Evolutionary conservation across 352 stramenopile genomes (phyloP).

Genomic region (Poterioochromonas sp.): DNA sequence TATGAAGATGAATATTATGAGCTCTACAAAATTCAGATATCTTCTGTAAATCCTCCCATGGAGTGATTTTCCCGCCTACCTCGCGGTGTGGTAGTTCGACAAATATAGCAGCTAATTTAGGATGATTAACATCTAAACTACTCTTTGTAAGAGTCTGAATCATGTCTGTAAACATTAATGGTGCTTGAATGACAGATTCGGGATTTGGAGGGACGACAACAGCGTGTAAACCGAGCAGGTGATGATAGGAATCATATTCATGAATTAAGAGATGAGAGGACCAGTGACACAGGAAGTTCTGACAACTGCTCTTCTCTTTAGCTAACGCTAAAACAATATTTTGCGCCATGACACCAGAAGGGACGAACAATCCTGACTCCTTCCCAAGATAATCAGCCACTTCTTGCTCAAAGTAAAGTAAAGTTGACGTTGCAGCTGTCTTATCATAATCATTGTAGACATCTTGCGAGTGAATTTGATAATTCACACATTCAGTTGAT

Average conservation of each 20-base stretch:
- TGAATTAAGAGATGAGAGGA: constrained; percentile 42
- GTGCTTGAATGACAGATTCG: not conserved
- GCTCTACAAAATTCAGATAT: constrained; percentile 31
- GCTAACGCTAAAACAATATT: constrained; percentile 39
- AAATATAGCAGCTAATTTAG: constrained; percentile 35
- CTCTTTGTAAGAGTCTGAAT: no score
- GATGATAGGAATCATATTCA: constrained; percentile 36
- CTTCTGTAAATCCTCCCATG: constrained; percentile 37
- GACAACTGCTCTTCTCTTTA: not conserved
- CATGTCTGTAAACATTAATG: not conserved
- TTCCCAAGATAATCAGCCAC: constrained; percentile 40
- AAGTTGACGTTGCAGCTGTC: not conserved
- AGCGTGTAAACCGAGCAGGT: constrained; percentile 38
- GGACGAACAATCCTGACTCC: constrained; percentile 39
- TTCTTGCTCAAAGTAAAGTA: constrained; percentile 39
- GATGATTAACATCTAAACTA: no score
- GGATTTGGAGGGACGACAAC: constrained; percentile 20
- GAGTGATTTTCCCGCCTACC: constrained; percentile 40
- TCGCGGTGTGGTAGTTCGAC: constrained; percentile 44
- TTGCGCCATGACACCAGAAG: constrained; percentile 44
- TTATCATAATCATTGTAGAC: constrained; percentile 40
- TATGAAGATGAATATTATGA: constrained; percentile 37
- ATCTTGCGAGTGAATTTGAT: constrained; percentile 7
- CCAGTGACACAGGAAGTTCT: constrained; percentile 33
- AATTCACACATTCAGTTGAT: not conserved